Evolutionary conservation across 805 yeast genomes (phyloP).

Genomic region (Candida morakotiae): DNA sequence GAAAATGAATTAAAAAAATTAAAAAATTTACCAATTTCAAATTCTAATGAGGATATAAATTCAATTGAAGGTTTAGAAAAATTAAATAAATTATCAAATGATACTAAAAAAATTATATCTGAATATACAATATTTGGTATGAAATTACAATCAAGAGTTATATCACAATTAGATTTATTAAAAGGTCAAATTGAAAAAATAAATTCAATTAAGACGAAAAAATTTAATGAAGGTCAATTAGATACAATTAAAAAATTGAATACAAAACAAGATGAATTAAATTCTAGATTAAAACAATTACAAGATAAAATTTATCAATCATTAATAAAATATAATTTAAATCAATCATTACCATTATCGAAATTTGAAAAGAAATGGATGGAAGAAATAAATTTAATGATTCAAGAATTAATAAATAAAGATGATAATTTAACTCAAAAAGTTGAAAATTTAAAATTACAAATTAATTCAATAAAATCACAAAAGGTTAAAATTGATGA

Average conservation of each 20-base stretch:
- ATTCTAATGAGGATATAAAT: neutral
- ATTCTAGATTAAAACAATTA: slow-evolving; percentile 15
- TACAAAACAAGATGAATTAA: slow-evolving; percentile 19
- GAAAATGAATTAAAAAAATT: slow-evolving; percentile 5
- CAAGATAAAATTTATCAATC: slow-evolving; percentile 19
- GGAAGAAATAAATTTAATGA: slow-evolving; percentile 29
- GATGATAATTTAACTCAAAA: slow-evolving; percentile 10
- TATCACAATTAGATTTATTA: slow-evolving; percentile 21
- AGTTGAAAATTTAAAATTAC: slow-evolving; percentile 16
- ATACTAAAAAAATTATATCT: slow-evolving; percentile 13
- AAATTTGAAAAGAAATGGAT: slow-evolving; percentile 33
- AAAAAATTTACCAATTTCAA: slow-evolving; percentile 11
- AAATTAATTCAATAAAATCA: slow-evolving; percentile 14
- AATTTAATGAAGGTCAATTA: slow-evolving; percentile 1
- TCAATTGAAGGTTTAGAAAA: slow-evolving; percentile 8
- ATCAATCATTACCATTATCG: slow-evolving; percentile 27
- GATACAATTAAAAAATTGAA: slow-evolving; percentile 12
- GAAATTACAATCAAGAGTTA: slow-evolving; percentile 16
- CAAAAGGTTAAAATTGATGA: slow-evolving; percentile 1
- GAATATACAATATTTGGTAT: slow-evolving; percentile 14
- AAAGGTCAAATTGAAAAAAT: slow-evolving; percentile 14
- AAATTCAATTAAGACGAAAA: slow-evolving; percentile 1
- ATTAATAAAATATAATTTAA: slow-evolving; percentile 19
- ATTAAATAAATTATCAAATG: slow-evolving; percentile 18
- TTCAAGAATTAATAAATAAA: slow-evolving; percentile 8